Evolutionary conservation across 1,284 basidiomycete species (phyloP).

Genomic region (Athelia psychrophila): DNA sequence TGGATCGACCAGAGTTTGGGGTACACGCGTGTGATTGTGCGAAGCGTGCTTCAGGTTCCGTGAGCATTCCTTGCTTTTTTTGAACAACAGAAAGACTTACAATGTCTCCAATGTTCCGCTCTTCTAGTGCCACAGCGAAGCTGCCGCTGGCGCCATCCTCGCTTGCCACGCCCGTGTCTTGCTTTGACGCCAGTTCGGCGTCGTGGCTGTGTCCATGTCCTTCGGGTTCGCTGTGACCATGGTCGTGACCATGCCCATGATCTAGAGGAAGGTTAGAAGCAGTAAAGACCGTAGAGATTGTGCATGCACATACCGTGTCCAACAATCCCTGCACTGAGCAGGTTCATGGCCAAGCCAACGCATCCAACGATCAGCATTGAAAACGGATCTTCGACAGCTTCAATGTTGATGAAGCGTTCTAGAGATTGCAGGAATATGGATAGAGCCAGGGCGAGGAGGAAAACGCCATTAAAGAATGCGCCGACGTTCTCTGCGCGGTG

Average conservation of each 20-base stretch:
- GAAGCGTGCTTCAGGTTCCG: constrained; percentile 31
- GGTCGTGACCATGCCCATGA: constrained; percentile 31
- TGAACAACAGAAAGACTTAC: constrained; percentile 15
- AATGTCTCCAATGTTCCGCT: constrained; percentile 17
- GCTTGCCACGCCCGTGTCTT: not conserved
- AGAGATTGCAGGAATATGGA: constrained; percentile 47
- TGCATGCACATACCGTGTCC: constrained; percentile 36
- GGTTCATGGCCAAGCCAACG: constrained; percentile 42
- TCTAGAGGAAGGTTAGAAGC: constrained; percentile 15
- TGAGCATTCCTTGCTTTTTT: no score
- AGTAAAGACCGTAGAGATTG: not conserved
- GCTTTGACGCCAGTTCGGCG: not conserved
- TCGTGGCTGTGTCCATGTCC: constrained; percentile 8
- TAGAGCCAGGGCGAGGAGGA: constrained; percentile 44
- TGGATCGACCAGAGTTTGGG: constrained; percentile 22
- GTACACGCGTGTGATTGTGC: constrained; percentile 42
- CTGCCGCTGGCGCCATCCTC: not conserved
- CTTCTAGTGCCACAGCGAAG: not conserved
- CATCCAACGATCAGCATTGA: constrained; percentile 42
- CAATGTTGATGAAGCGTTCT: constrained; percentile 42
- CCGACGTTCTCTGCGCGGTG: constrained; percentile 49
- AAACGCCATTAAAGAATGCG: constrained; percentile 51
- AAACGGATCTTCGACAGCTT: constrained; percentile 34
- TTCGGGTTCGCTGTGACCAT: constrained; percentile 17
- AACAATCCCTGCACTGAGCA: constrained; percentile 36